A percentile compares a stretch with the other conserved stretches of the same genome.
These are phyloP conservation scores for Styphnolobium japonicum DNA, from an alignment of 306 rosid genomes.

Conservation along the genomic window DNA sequence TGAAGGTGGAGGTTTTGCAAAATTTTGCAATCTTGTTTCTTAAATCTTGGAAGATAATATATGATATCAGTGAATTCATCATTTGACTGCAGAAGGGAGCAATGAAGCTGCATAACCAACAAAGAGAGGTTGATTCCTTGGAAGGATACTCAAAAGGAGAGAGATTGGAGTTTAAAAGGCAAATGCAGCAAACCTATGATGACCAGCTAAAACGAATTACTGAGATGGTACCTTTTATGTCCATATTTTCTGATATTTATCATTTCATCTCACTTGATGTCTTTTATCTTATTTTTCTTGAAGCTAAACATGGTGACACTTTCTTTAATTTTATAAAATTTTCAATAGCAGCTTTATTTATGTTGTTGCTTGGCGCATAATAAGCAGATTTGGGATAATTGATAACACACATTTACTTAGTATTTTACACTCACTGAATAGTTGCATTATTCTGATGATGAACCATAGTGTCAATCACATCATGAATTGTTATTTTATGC, in stretches of 20 bases:
- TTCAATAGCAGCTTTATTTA: background rate
- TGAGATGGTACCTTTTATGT: slow-evolving; percentile 60
- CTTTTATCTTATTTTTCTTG: background rate
- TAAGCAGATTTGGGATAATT: background rate
- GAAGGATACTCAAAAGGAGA: slow-evolving; percentile 52
- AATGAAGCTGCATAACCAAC: slow-evolving; percentile 48
- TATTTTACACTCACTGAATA: background rate
- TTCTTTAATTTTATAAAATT: background rate
- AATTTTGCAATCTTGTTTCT: background rate
- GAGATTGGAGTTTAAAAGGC: slow-evolving; percentile 46
- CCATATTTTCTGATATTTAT: slow-evolving; percentile 3
- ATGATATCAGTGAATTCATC: slow-evolving; percentile 6
- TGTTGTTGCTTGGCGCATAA: background rate
- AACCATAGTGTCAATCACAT: background rate
- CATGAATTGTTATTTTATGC: background rate
- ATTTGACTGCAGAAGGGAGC: slow-evolving; percentile 63
- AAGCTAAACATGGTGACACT: background rate
- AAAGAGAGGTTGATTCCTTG: slow-evolving; percentile 48
- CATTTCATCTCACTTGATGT: background rate
- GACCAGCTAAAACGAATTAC: slow-evolving; percentile 75
- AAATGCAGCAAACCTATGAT: slow-evolving; percentile 56
- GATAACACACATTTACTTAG: background rate
- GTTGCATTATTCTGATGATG: background rate
- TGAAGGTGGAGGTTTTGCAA: slow-evolving; percentile 51
- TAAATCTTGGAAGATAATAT: background rate